Base-by-base conservation (phyloP, 805 yeast species). In the Monosporozyma aquatica region DNA sequence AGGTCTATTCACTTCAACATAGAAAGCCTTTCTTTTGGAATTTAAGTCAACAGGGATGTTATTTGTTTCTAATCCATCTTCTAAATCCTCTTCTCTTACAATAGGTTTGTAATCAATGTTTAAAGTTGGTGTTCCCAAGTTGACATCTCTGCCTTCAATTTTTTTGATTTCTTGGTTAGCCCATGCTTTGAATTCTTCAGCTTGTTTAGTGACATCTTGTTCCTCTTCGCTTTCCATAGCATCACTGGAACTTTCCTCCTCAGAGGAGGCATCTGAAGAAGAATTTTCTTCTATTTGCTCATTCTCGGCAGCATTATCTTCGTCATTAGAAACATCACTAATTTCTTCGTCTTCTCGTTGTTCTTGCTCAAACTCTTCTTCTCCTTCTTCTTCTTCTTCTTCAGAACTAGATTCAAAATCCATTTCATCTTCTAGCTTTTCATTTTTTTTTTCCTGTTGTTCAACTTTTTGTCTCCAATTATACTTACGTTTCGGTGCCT, bases 141-240 rank as follows among this genome's bases (percentile, higher is more conserved):
- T 67, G 1, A 64, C 76, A 13, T 74, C 71, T 21, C 79, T 69
- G 1, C 84, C 87, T 50, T 78, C 85, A 30, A 78, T 64, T 46
- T 73, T 69, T 44, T 81, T 76, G 4, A 80, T 75, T 54, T 83
- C 84, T 27, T 71, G 64, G 50, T 80, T 84, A 0, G 96, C 96
- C 97, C 98, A 92, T 15, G 75, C 74, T 62, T 84, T 85, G 69
- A 92, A 92, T 14, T 78, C 74, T 28, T 70, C 68, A 1, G 86
- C 90, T 57, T 54, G 66, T 2, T 56, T 66, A 1, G 55, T 65
- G 3, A 54, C 67, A 3, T 56, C 68, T 1, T 49, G 23, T 47
- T 55, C 23, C 2, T 48, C 61, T 23, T 50, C 57, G 3, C 42
- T 51, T 8, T 50, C 29, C 11, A 26, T 13, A 3, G 20, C 24